phyloP scores from a whole-genome alignment of 768 basidiomycete genomes.

The Hirschioporus abietinus region DNA sequence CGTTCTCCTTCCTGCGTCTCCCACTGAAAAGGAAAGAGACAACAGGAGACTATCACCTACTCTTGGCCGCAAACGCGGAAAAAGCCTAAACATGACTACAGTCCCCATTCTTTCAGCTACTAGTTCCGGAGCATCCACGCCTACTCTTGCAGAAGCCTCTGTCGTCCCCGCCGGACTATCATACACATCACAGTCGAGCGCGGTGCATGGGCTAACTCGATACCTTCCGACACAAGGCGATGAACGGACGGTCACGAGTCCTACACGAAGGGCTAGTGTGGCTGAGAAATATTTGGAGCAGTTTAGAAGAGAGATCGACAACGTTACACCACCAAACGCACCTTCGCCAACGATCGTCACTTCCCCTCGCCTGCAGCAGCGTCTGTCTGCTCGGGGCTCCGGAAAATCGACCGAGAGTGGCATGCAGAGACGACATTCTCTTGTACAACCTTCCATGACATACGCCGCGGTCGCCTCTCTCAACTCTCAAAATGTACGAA shows the following conservation, averaged over 20 bases:
- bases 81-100: constrained; percentile 11
- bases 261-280: constrained; percentile 47
- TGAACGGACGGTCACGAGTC: background rate
- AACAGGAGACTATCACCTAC: constrained; percentile 10
- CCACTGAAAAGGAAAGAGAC: constrained; percentile 11
- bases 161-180: background rate
- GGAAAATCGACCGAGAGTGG: background rate
- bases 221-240: background rate
- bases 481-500: background rate
- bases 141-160: background rate
- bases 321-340: background rate
- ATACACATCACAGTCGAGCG: background rate
- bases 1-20: constrained; percentile 48
- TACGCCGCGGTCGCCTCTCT: background rate
- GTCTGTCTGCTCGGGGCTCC: background rate
- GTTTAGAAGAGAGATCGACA: background rate
- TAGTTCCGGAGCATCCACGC: background rate
- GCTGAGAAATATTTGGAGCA: constrained; percentile 62
- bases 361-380: background rate
- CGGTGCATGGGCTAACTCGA: background rate
- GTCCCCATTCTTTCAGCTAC: background rate
- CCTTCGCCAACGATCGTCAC: background rate
- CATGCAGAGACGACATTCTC: background rate
- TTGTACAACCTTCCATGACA: background rate
- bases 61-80: constrained; percentile 16